Base-by-base conservation (phyloP, 768 basidiomycete genomes). In the Macrolepiota albuminosa region DNA sequence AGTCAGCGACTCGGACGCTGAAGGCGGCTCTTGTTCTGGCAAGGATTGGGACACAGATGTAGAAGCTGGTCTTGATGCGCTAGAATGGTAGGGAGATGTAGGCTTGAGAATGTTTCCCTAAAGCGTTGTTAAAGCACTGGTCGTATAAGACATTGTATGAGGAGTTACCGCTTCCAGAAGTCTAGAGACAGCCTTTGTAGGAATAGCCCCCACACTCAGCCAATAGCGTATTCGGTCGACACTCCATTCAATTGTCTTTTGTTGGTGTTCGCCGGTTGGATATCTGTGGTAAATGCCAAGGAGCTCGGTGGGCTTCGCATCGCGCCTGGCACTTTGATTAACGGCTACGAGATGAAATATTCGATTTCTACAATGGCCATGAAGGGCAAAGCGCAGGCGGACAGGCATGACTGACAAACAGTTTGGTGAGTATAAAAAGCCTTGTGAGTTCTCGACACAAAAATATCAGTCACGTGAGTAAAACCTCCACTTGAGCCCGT, bases 171-270 rank as follows among this genome's bases (percentile, higher is more conserved):
- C 76, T 69, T 89, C 86, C 68, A 98, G 73, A 64, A 98, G 68
- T 66, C 81, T 86, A 43, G 88, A 83, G 5, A 91, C 92, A 6
- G 88, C 79, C 68, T 87, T 86, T 48, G 85, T 89, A 1, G 96
- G 96, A 61, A 82, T 72, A 37, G 96, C 96, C 0, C 95, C 95
- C 18, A 88, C 84, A 37, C 81, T 81, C 42, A 98, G 72, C 96
- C 96, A 98, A 68, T 91, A 93, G 60, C 81, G 81, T 71, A 98
- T 92, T 70, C 96, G 84, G 66, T 91, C 87, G 29, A 88, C 87
- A 72, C 93, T 94, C 95, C 95, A 98, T 66, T 88, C 83, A 58
- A 98, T 78, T 37, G 83, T 85, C 74, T 95, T 96, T 64, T 83
- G 79, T 26, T 76, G 72, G 60, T 78, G 71, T 40, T 78, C 81